Evolutionary conservation across 495 filamentous ascomycete genomes (phyloP), one percentile per base, ranked within the genome.

Genomic region (Tetracladium setigerum): DNA sequence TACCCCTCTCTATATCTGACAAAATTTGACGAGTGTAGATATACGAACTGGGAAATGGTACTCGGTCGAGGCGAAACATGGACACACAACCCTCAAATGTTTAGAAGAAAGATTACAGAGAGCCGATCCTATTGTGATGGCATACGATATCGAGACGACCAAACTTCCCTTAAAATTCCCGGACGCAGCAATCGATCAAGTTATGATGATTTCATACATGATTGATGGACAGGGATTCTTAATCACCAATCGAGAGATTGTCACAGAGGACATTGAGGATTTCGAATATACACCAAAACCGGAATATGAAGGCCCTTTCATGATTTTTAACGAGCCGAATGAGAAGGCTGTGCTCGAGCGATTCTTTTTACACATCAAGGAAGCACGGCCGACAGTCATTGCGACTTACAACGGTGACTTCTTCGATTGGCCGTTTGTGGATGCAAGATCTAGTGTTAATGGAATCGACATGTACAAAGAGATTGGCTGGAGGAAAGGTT

Each of bases 201-300:
- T 99, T 55, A 99, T 99, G 91, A 99, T 99, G 92, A 94, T 99
- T 56, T 97, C 94, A 13, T 99, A 97, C 68, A 99, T 99, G 92
- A 97, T 99, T 53, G 92, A 99, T 57, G 92, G 94, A 1, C 91
- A 95, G 67, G 92, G 92, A 12, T 97, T 99, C 61, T 68, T 99
- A 5, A 96, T 99, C 61, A 99, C 94, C 5, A 99, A 99, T 62
- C 79, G 94, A 52, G 91, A 97, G 64, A 94, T 99, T 47, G 88
- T 99, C 10, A 95, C 94, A 0, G 90, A 97, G 62, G 89, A 99
- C 61, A 99, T 99, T 54, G 72, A 83, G 37, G 94, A 99, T 64
- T 99, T 99, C 58, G 92, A 99, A 54, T 99, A 99, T 60, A 96
- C 90, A 0, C 92, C 92, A 1, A 95, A 86, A 57, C 90, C 94